Evolutionary conservation across 106 monocot species (phyloP), one percentile per base, ranked within the genome.

Genomic region (Triglochin maritima): DNA sequence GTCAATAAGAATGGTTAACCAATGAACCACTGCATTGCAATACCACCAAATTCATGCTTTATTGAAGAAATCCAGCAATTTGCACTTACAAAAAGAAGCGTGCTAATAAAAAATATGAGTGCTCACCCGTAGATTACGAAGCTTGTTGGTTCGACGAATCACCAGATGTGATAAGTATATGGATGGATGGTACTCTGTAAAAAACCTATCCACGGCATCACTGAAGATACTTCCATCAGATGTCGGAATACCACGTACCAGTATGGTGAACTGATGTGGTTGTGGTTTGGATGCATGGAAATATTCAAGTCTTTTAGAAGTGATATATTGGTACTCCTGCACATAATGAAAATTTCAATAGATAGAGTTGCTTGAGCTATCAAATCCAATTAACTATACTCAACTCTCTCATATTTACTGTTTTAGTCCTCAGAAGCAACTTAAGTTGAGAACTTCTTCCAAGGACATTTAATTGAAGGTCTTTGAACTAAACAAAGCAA

Each of bases 231-330:
- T 74, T 56, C 79, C 84, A 74, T 72, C 62, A 56, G 44, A 60
- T 63, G 60, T 50, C 57, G 98, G 92, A 72, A 98, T 82, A 46
- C 86, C 86, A 60, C 88, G 88, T 66, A 98, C 92, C 70, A 98
- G 86, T 62, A 98, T 65, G 0, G 92, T 84, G 63, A 92, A 98
- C 13, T 98, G 73, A 62, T 92, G 82, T 44, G 82, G 84, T 66
- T 79, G 59, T 57, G 88, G 88, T 71, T 75, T 81, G 44, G 86
- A 92, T 68, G 76, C 64, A 76, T 69, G 77, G 68, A 89, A 98
- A 65, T 80, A 69, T 53, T 78, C 76, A 46, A 98, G 74, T 71
- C 92, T 82, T 84, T 77, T 98, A 43, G 50, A 51, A 69, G 86
- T 84, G 54, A 98, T 74, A 66, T 88, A 77, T 59, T 76, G 79